These are phyloP conservation scores for Amylocarpus encephaloides DNA, from an alignment of 2,329 filamentous ascomycete species.

Conservation along the genomic window DNA sequence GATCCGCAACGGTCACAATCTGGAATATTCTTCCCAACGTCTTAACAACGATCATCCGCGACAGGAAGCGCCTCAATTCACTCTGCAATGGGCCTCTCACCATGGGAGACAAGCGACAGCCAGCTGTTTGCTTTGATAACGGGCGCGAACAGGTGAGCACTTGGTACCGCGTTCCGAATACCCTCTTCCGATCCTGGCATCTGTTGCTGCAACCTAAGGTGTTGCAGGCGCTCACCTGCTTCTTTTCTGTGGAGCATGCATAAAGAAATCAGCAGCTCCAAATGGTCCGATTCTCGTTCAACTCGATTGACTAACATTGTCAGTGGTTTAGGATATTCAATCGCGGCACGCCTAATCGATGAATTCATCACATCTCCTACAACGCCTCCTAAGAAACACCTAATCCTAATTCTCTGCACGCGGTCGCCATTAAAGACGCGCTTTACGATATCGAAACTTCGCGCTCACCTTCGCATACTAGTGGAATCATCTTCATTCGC, in stretches of 20 bases:
- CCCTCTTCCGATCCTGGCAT: neutral
- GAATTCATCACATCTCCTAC: conserved; percentile 71
- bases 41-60: no score
- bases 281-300: neutral
- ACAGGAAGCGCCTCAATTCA: neutral
- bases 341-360: conserved; percentile 79
- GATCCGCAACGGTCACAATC: no score
- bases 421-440: conserved; percentile 67
- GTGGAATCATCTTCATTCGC: conserved; percentile 43
- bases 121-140: conserved; percentile 67
- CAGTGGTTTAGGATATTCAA: conserved; percentile 82
- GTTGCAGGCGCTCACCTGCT: neutral
- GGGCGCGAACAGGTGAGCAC: conserved; percentile 72
- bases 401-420: conserved; percentile 79
- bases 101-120: conserved; percentile 33
- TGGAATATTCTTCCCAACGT: no score
- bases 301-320: conserved; percentile 27
- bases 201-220: neutral
- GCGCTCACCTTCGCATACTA: conserved; percentile 50
- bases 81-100: conserved; percentile 28
- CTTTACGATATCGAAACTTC: conserved; percentile 61
- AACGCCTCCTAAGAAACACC: conserved; percentile 58
- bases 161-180: neutral
- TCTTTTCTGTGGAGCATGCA: no score
- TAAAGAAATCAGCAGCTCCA: neutral